These are phyloP conservation scores for Pichia sp. DNA, from an alignment of 1,139 yeast species.

Conservation along the genomic window DNA sequence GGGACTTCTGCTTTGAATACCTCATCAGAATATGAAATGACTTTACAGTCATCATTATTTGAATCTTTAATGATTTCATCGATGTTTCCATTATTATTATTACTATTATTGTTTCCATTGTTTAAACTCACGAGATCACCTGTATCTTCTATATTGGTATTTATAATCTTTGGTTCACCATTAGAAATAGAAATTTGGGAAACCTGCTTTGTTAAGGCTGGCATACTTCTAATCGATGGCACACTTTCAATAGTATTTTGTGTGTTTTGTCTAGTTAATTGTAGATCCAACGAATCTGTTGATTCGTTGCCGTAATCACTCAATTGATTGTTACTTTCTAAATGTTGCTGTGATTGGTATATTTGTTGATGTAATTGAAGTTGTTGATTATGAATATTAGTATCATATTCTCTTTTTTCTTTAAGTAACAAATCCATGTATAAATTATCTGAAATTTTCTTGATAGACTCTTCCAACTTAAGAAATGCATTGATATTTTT, in stretches of 20 bases:
- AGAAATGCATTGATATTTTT: conserved; percentile 33
- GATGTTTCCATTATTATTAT: not conserved
- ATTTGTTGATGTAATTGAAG: conserved; percentile 3
- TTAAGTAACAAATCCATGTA: conserved; percentile 8
- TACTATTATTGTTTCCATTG: not conserved
- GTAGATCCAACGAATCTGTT: conserved; percentile 9
- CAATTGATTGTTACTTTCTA: not conserved
- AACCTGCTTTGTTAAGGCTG: conserved; percentile 6
- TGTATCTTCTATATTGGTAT: conserved; percentile 2
- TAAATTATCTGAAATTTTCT: conserved; percentile 17
- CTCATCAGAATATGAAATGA: conserved; percentile 16
- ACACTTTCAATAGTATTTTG: conserved; percentile 16
- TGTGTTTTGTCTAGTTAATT: conserved; percentile 16
- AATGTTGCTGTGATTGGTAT: not conserved
- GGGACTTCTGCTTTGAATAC: conserved; percentile 41
- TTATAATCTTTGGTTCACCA: conserved; percentile 1
- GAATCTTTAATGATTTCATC: not conserved
- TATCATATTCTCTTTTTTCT: conserved; percentile 13
- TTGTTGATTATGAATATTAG: conserved; percentile 1
- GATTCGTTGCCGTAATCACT: conserved; percentile 1
- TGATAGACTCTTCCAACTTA: conserved; percentile 18
- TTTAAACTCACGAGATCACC: conserved; percentile 7
- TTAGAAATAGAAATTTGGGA: conserved; percentile 13
- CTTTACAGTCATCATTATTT: not conserved
- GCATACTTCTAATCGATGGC: conserved; percentile 13